phyloP scores from a whole-genome alignment of 1,284 basidiomycete genomes.

The Tylopilus sp. region DNA sequence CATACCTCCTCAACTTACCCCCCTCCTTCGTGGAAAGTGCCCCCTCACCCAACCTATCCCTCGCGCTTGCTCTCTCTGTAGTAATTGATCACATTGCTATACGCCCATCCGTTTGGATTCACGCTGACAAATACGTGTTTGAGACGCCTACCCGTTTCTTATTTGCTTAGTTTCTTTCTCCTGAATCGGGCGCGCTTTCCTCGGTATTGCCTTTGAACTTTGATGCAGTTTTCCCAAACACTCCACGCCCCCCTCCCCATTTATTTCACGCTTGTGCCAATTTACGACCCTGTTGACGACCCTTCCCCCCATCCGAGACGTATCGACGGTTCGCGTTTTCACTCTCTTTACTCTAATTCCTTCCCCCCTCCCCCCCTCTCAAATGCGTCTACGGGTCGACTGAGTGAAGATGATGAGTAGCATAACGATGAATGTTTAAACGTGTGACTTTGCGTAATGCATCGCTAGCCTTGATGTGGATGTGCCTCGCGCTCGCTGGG shows the following conservation, averaged over 20 bases:
- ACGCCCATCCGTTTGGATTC: slow-evolving; percentile 8
- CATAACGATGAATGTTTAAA: not conserved
- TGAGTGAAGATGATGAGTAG: not conserved
- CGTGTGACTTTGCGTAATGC: not conserved
- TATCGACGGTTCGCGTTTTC: slow-evolving; percentile 2
- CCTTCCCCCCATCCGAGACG: slow-evolving; percentile 1
- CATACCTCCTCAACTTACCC: slow-evolving; percentile 18
- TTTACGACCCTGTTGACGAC: slow-evolving; percentile 20
- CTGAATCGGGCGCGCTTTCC: not conserved
- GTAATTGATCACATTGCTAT: slow-evolving; percentile 9
- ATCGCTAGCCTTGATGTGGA: too few species aligned
- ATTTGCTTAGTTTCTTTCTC: too few species aligned
- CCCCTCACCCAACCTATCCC: slow-evolving; percentile 3
- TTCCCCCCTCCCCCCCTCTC: not conserved
- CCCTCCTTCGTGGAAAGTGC: slow-evolving; percentile 15
- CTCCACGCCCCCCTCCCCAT: not conserved
- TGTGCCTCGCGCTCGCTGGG: too few species aligned
- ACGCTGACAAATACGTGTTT: slow-evolving; percentile 5
- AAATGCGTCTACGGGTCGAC: not conserved
- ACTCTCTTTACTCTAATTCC: not conserved
- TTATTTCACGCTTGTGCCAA: not conserved
- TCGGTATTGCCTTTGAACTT: not conserved
- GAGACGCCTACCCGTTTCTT: not conserved
- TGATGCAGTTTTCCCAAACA: too few species aligned
- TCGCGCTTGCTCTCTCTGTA: not conserved